These are phyloP conservation scores for Hypocrella siamensis DNA, from an alignment of 2,329 filamentous ascomycete species.

Conservation along the genomic window DNA sequence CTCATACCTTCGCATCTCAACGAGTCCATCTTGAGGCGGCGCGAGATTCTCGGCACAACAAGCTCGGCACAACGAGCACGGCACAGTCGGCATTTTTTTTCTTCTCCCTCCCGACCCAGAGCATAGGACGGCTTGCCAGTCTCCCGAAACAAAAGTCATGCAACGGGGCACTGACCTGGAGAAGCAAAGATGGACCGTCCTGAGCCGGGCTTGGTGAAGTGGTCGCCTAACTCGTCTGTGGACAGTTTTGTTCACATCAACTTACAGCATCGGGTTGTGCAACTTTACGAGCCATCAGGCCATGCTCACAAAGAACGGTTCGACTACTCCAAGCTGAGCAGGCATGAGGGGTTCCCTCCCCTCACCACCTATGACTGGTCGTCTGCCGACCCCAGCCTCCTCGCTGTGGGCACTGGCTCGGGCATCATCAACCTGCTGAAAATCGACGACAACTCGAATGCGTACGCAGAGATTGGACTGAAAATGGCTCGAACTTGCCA, in stretches of 20 bases:
- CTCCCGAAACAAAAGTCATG: too few species aligned
- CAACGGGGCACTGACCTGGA: background rate
- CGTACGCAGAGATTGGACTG: constrained; percentile 49
- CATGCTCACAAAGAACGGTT: constrained; percentile 40
- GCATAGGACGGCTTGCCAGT: too few species aligned
- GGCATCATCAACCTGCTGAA: constrained; percentile 63
- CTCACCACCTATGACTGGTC: constrained; percentile 55
- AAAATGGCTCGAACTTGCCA: constrained; percentile 68
- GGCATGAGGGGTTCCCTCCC: constrained; percentile 47
- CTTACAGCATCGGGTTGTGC: constrained; percentile 44
- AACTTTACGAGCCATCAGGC: constrained; percentile 47
- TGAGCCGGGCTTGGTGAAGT: constrained; percentile 48
- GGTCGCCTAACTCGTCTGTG: constrained; percentile 42
- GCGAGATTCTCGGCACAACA: too few species aligned
- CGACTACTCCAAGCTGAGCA: constrained; percentile 39
- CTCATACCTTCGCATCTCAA: too few species aligned
- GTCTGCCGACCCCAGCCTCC: constrained; percentile 43
- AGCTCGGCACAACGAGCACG: too few species aligned
- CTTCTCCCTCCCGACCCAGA: too few species aligned
- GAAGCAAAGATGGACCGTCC: constrained; percentile 34
- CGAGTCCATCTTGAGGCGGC: too few species aligned
- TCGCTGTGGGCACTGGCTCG: constrained; percentile 60
- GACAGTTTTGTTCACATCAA: constrained; percentile 52
- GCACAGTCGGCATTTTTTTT: too few species aligned
- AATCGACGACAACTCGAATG: constrained; percentile 54